phyloP scores from a whole-genome alignment of 164 flowering plant species.

The Vitis labrusca region DNA sequence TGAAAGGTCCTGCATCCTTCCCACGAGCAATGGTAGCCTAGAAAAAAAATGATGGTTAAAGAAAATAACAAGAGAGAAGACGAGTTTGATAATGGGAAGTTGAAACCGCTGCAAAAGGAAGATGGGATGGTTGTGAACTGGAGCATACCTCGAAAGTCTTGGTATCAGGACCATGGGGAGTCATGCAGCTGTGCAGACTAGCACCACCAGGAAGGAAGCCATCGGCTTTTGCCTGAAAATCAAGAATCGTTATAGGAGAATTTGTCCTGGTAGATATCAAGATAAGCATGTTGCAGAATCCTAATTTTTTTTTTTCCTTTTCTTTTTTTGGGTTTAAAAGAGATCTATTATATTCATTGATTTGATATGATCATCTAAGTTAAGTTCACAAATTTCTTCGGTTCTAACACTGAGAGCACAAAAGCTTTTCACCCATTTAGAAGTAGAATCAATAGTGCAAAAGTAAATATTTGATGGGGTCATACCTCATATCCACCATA shows the following conservation, averaged over 20 bases:
- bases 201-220: slow-evolving; percentile 97
- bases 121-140: not conserved
- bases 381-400: too few relatives aligned
- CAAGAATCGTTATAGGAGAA: too few relatives aligned
- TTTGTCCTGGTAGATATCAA: too few relatives aligned
- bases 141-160: slow-evolving; percentile 77
- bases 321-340: too few relatives aligned
- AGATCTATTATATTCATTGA: too few relatives aligned
- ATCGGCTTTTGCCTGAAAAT: slow-evolving; percentile 81
- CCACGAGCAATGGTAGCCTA: slow-evolving; percentile 74
- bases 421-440: too few relatives aligned
- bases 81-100: not conserved
- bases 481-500: slow-evolving; percentile 88
- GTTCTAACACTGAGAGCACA: too few relatives aligned
- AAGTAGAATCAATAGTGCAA: not conserved
- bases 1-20: slow-evolving; percentile 58
- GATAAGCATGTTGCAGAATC: too few relatives aligned
- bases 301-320: too few relatives aligned
- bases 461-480: not conserved
- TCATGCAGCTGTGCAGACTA: slow-evolving; percentile 98
- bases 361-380: too few relatives aligned
- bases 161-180: slow-evolving; percentile 98
- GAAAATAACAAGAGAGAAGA: not conserved
- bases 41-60: slow-evolving; percentile 1
- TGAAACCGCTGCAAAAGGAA: not conserved